phyloP scores from a whole-genome alignment of 1,139 yeast species.

The Zygosaccharomyces sapae region DNA sequence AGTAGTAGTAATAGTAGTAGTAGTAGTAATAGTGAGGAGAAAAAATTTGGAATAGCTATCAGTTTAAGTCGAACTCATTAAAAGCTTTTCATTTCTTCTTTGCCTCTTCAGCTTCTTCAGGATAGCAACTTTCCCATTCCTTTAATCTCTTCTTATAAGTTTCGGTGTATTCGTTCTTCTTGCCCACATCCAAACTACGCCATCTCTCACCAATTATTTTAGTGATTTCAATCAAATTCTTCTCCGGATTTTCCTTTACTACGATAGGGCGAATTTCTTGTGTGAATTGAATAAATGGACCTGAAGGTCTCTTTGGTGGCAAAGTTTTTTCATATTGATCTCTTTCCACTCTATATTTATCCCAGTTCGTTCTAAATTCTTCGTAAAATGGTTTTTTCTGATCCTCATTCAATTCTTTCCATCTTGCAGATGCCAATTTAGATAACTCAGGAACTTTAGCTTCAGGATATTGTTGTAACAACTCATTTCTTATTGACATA shows the following conservation, averaged over 20 bases:
- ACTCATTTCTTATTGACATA: conserved; percentile 34
- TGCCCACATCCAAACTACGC: conserved; percentile 32
- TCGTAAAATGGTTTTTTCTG: conserved; percentile 37
- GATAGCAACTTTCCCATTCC: conserved; percentile 37
- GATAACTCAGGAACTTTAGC: conserved; percentile 38
- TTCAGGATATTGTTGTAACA: conserved; percentile 34
- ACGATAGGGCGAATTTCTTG: conserved; percentile 35
- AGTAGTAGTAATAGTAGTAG: neutral
- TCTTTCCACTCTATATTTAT: conserved; percentile 34
- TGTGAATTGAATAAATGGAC: conserved; percentile 37
- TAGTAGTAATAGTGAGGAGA: neutral
- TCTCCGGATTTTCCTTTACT: conserved; percentile 35
- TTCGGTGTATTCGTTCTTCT: conserved; percentile 35
- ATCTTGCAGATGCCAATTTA: conserved; percentile 35
- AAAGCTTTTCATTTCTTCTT: conserved; percentile 9
- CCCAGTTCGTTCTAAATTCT: conserved; percentile 36
- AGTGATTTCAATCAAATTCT: conserved; percentile 36
- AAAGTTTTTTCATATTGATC: conserved; percentile 36
- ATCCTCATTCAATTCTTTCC: conserved; percentile 35
- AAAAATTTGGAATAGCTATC: neutral
- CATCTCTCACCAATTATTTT: conserved; percentile 37
- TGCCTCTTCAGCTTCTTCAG: conserved; percentile 25
- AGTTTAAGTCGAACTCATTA: neutral
- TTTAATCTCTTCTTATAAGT: conserved; percentile 35
- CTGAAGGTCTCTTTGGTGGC: conserved; percentile 39